A percentile compares a stretch with the other conserved stretches of the same genome.
phyloP scores from a whole-genome alignment of 768 basidiomycete genomes.

The Tylopilus rubrobrunneus region DNA sequence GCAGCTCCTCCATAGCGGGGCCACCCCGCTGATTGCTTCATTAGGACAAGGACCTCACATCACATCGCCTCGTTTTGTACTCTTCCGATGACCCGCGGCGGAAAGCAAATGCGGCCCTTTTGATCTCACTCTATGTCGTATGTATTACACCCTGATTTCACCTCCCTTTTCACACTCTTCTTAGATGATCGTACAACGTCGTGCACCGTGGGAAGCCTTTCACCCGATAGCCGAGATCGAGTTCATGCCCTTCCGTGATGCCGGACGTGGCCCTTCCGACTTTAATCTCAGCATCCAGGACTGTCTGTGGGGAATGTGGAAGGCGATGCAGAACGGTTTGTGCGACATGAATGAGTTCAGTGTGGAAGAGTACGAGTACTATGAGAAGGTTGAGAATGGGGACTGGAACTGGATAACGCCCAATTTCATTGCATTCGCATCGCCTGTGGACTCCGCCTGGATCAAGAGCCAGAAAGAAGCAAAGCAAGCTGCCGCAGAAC shows the following conservation, averaged over 20 bases:
- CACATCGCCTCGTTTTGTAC: conserved; percentile 82
- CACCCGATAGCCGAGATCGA: conserved; percentile 89
- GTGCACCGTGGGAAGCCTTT: conserved; percentile 92
- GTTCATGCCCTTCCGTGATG: conserved; percentile 95
- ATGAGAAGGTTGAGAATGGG: conserved; percentile 93
- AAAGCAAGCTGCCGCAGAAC: conserved; percentile 35
- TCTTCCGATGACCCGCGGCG: conserved; percentile 79
- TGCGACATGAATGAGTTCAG: conserved; percentile 95
- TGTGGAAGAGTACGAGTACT: conserved; percentile 88
- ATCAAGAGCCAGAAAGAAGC: conserved; percentile 72
- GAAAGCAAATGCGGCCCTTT: conserved; percentile 92
- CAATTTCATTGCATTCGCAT: conserved; percentile 91
- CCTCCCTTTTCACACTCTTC: conserved; percentile 17
- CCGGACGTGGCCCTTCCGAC: conserved; percentile 87
- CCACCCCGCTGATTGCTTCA: conserved; percentile 20
- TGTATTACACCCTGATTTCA: conserved; percentile 30
- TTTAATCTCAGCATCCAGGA: conserved; percentile 94
- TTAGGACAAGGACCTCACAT: conserved; percentile 70
- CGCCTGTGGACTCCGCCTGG: conserved; percentile 79
- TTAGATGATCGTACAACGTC: conserved; percentile 90
- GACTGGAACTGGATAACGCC: conserved; percentile 97
- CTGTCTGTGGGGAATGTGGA: conserved; percentile 84
- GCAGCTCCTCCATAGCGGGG: conserved; percentile 15
- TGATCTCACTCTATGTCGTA: conserved; percentile 91
- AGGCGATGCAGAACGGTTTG: conserved; percentile 85